Conservation (phyloP, 805 yeast species). For the Teunomyces tritomae region DNA sequence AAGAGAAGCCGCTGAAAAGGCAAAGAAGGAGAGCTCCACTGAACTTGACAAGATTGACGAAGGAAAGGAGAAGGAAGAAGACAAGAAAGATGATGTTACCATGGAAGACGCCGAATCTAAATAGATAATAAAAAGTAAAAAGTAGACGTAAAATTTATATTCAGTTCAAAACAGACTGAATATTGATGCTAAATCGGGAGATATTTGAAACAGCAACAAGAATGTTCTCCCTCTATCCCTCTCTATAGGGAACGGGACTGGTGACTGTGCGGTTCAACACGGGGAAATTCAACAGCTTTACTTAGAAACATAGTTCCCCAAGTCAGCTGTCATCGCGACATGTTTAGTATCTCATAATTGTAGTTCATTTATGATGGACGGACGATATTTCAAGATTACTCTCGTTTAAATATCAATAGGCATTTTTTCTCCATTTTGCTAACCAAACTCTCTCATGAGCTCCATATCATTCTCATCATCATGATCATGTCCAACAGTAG, state of each 20-base stretch:
- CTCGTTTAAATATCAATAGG: too few relatives aligned
- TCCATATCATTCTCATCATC: slow-evolving; percentile 28
- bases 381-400: too few relatives aligned
- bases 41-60: slow-evolving; percentile 34
- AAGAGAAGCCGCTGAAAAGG: slow-evolving; percentile 50
- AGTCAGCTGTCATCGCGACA: too few relatives aligned
- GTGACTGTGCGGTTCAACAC: too few relatives aligned
- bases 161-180: not conserved
- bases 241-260: too few relatives aligned
- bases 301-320: too few relatives aligned
- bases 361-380: too few relatives aligned
- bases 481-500: slow-evolving; percentile 7
- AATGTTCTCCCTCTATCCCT: too few relatives aligned
- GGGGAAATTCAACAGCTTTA: too few relatives aligned
- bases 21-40: slow-evolving; percentile 16
- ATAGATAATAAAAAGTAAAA: not conserved
- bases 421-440: not conserved
- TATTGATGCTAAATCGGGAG: too few relatives aligned
- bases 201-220: too few relatives aligned
- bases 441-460: slow-evolving; percentile 37
- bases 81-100: slow-evolving; percentile 9
- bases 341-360: too few relatives aligned
- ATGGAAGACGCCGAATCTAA: slow-evolving; percentile 9
- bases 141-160: not conserved
- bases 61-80: slow-evolving; percentile 18